Percentiles rank a stretch among this genome's conserved stretches.
Conservation (phyloP, 2,329 filamentous ascomycete species). For the Pseudopyrenochaeta lycopersici region DNA sequence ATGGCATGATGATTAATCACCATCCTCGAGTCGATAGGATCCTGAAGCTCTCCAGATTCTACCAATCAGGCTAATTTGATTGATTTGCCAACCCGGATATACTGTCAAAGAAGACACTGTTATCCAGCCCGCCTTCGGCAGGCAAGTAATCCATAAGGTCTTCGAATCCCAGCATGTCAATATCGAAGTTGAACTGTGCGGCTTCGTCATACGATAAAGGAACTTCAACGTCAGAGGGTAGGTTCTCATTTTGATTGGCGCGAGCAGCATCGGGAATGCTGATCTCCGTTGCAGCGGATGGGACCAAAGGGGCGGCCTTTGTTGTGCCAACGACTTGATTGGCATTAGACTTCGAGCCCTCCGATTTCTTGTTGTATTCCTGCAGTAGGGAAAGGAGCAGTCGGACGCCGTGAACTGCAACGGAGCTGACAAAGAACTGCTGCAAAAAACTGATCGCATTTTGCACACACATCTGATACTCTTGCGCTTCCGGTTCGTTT, state of each 20-base stretch:
- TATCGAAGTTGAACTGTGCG: constrained; percentile 29
- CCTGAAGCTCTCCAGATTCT: not conserved
- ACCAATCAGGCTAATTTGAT: too few relatives aligned
- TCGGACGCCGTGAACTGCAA: constrained; percentile 50
- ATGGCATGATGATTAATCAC: too few relatives aligned
- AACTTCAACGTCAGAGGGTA: constrained; percentile 6
- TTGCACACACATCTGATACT: constrained; percentile 39
- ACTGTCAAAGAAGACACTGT: constrained; percentile 34
- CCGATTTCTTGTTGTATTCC: constrained; percentile 33
- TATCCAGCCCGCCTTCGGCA: constrained; percentile 29
- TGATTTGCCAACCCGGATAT: not conserved
- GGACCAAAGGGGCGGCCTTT: constrained; percentile 8
- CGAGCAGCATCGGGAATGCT: constrained; percentile 14
- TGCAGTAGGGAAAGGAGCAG: constrained; percentile 48
- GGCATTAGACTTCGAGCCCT: constrained; percentile 10
- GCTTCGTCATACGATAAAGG: constrained; percentile 21
- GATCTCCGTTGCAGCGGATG: constrained; percentile 16
- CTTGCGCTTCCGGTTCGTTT: constrained; percentile 29
- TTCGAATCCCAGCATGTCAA: constrained; percentile 36
- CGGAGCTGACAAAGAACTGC: constrained; percentile 48
- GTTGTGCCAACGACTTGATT: not conserved
- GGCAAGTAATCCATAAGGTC: constrained; percentile 37
- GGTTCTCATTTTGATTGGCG: not conserved
- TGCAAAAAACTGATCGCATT: constrained; percentile 45
- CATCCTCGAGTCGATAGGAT: not conserved